phyloP scores from a whole-genome alignment of 805 yeast genomes.

The Candida quercuum region DNA sequence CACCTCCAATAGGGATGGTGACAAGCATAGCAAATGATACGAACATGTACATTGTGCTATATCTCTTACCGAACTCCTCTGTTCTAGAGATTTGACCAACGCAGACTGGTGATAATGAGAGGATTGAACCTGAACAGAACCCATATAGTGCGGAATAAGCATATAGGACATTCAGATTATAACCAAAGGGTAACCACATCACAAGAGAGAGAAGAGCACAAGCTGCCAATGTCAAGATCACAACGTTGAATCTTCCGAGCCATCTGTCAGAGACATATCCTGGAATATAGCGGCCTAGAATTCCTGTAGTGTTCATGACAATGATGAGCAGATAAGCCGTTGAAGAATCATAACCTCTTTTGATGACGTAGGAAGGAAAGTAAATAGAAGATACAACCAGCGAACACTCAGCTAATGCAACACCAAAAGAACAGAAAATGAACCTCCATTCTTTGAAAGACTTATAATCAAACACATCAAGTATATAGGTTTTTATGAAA shows the following conservation, averaged over 20 bases:
- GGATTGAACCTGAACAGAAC: slow-evolving; percentile 48
- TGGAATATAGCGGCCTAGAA: slow-evolving; percentile 40
- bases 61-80: slow-evolving; percentile 49
- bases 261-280: slow-evolving; percentile 39
- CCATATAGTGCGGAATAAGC: slow-evolving; percentile 49
- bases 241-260: slow-evolving; percentile 49
- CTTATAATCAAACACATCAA: slow-evolving; percentile 32
- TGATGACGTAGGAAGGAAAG: slow-evolving; percentile 47
- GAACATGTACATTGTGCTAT: slow-evolving; percentile 52
- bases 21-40: slow-evolving; percentile 47
- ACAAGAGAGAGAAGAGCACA: slow-evolving; percentile 31
- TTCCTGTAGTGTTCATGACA: slow-evolving; percentile 40
- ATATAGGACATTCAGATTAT: slow-evolving; percentile 29
- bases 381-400: slow-evolving; percentile 41
- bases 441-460: slow-evolving; percentile 39
- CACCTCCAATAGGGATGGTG: slow-evolving; percentile 46
- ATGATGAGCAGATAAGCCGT: slow-evolving; percentile 43
- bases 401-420: slow-evolving; percentile 30
- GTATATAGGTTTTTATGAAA: slow-evolving; percentile 17
- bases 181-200: slow-evolving; percentile 40
- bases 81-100: slow-evolving; percentile 53
- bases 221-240: slow-evolving; percentile 30
- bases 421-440: slow-evolving; percentile 36
- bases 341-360: slow-evolving; percentile 38
- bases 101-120: slow-evolving; percentile 55